Evolutionary conservation across 768 basidiomycete species (phyloP).

Genomic region (Macrolepiota fuliginosa): DNA sequence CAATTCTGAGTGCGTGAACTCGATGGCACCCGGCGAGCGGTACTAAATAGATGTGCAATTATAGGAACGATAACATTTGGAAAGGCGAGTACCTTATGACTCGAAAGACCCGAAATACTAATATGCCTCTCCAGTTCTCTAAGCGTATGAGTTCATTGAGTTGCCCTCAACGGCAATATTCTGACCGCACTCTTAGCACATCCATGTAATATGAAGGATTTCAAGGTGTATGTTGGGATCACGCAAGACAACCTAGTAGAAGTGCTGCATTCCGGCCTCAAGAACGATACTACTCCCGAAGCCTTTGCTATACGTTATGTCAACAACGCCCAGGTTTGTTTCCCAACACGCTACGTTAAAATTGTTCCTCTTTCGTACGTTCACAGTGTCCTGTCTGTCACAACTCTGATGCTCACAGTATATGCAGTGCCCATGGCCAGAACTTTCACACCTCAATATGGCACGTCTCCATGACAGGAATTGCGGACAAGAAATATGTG

Average conservation of each 20-base stretch:
- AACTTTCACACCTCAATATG: conserved; percentile 82
- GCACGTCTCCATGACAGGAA: conserved; percentile 64
- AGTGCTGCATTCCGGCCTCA: conserved; percentile 58
- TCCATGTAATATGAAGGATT: conserved; percentile 85
- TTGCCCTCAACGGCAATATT: neutral
- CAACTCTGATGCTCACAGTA: neutral
- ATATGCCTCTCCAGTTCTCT: conserved; percentile 30
- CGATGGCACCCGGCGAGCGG: neutral
- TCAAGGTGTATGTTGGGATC: conserved; percentile 67
- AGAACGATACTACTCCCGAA: conserved; percentile 64
- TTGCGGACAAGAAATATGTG: conserved; percentile 54
- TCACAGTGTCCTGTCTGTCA: neutral
- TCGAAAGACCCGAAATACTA: conserved; percentile 8
- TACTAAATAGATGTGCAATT: neutral
- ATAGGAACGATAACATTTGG: conserved; percentile 77
- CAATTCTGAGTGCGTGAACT: conserved; percentile 62
- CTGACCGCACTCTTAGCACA: conserved; percentile 49
- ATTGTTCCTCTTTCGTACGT: conserved; percentile 74
- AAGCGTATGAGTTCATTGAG: conserved; percentile 31
- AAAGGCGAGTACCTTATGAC: conserved; percentile 48
- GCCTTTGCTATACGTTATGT: conserved; percentile 57
- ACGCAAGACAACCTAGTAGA: conserved; percentile 67
- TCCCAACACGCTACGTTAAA: conserved; percentile 71
- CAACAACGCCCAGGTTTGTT: conserved; percentile 53
- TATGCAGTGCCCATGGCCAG: conserved; percentile 59